Evolutionary conservation across 208 protist genomes (phyloP).

Genomic region (Tetramitus jugosus): DNA sequence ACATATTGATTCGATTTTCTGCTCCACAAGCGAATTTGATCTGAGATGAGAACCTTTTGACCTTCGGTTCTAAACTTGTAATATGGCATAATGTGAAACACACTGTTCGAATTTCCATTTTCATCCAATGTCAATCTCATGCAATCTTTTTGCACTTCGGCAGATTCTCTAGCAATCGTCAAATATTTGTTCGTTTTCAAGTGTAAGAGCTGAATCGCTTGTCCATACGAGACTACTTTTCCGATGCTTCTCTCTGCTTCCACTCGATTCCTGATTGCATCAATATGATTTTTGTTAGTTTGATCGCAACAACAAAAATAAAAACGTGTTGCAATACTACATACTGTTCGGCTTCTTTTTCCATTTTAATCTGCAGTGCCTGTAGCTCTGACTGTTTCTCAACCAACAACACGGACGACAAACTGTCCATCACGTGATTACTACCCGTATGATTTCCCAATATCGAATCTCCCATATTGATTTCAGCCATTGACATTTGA

Average conservation of each 20-base stretch:
- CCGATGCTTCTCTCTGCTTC: background rate
- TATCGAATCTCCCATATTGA: too few species aligned
- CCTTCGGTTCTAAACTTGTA: background rate
- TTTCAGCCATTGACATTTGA: too few species aligned
- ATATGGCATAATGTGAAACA: background rate
- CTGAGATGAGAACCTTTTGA: background rate
- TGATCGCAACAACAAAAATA: too few species aligned
- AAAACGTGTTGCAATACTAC: too few species aligned
- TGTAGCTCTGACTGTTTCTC: too few species aligned
- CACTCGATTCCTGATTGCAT: background rate
- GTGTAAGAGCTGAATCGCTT: background rate
- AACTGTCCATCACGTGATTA: too few species aligned
- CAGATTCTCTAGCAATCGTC: background rate
- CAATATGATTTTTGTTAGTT: too few species aligned
- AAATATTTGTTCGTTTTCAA: constrained; percentile 12
- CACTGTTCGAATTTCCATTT: background rate
- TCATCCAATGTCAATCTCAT: background rate
- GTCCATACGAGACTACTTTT: background rate
- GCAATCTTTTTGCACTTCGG: constrained; percentile 16
- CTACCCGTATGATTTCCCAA: too few species aligned
- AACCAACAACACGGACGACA: too few species aligned
- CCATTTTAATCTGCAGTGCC: too few species aligned
- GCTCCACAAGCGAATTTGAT: background rate
- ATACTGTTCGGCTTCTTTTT: too few species aligned
- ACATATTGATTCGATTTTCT: background rate